These are phyloP conservation scores for Rusavskia elegans DNA, from an alignment of 495 filamentous ascomycete species.

Conservation along the genomic window DNA sequence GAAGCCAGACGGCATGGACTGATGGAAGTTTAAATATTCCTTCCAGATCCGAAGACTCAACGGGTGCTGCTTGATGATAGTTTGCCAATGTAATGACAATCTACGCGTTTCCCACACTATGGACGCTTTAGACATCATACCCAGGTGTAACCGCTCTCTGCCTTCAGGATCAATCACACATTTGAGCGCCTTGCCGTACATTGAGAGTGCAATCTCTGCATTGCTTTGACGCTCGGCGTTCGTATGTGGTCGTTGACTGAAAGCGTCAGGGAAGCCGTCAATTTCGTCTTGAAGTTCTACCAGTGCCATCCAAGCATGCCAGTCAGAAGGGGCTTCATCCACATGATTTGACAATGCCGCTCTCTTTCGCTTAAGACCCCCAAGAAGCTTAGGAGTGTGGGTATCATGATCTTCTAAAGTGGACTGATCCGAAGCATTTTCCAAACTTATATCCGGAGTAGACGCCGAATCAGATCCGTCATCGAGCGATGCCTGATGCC, in stretches of 20 bases:
- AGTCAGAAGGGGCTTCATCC: conserved; percentile 45
- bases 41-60: conserved; percentile 51
- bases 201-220: conserved; percentile 61
- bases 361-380: conserved; percentile 18
- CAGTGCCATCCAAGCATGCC: conserved; percentile 57
- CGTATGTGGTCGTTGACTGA: conserved; percentile 19
- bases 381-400: not conserved
- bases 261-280: conserved; percentile 25
- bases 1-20: conserved; percentile 52
- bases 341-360: conserved; percentile 42
- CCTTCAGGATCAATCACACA: conserved; percentile 28
- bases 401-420: not conserved
- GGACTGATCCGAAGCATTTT: conserved; percentile 18
- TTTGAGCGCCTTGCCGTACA: conserved; percentile 65
- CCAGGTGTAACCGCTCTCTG: conserved; percentile 42
- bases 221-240: conserved; percentile 47
- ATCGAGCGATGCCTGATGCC: not conserved
- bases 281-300: conserved; percentile 59
- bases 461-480: not conserved
- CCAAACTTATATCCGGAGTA: conserved; percentile 17
- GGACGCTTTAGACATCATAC: conserved; percentile 53
- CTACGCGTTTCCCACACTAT: conserved; percentile 55
- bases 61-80: conserved; percentile 39
- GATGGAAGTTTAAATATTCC: conserved; percentile 57
- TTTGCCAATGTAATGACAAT: conserved; percentile 47